Conservation (phyloP, 148 eudicot species). For the Rhododendron williamsianum region DNA sequence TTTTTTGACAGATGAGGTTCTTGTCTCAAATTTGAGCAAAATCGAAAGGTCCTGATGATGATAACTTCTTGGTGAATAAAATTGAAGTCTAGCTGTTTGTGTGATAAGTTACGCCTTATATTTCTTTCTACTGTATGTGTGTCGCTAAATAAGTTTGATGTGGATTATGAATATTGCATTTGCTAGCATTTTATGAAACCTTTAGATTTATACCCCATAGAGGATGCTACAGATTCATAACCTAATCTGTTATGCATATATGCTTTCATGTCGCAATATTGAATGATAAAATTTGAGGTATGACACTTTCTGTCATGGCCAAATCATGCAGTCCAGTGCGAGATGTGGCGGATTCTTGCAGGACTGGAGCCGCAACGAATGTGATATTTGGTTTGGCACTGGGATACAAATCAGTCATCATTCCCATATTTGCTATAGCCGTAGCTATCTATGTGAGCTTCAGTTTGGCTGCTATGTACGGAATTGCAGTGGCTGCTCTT, state of each 20-base stretch:
- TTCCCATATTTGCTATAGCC: slow-evolving; percentile 23
- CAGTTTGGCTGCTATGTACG: slow-evolving; percentile 20
- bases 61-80: not conserved
- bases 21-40: not conserved
- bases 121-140: not conserved
- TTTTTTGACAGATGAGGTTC: not conserved
- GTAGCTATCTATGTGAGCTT: slow-evolving; percentile 20
- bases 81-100: not conserved
- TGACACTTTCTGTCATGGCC: not conserved
- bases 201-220: not conserved
- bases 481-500: slow-evolving; percentile 16
- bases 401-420: slow-evolving; percentile 25
- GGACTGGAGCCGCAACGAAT: slow-evolving; percentile 27
- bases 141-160: not conserved
- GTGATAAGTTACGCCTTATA: not conserved
- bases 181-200: not conserved
- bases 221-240: not conserved
- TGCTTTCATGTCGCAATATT: not conserved
- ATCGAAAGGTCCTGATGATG: not conserved
- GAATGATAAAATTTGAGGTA: not conserved
- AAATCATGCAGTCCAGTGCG: slow-evolving; percentile 19
- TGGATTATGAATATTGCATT: not conserved
- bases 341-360: slow-evolving; percentile 25
- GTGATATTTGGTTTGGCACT: slow-evolving; percentile 24
- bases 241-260: not conserved